A percentile compares a stretch with the other conserved stretches of the same genome.
Evolutionary conservation across 2,329 filamentous ascomycete species (phyloP).

Genomic region (Rhinocladiella mackenziei): DNA sequence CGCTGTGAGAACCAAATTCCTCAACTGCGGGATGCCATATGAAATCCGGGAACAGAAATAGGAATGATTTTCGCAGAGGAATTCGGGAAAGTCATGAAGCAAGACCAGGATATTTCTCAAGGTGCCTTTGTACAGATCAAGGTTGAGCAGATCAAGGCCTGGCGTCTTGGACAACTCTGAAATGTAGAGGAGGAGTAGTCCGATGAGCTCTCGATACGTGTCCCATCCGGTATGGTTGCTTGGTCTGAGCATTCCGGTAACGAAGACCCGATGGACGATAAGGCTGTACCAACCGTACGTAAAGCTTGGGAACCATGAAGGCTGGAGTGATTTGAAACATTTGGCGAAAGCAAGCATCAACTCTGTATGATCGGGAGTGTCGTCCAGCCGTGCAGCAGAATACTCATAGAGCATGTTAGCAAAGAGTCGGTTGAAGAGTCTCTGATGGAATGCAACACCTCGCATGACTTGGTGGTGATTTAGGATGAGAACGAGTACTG

Average conservation of each 20-base stretch:
- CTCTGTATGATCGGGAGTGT: slow-evolving; percentile 60
- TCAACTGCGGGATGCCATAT: slow-evolving; percentile 76
- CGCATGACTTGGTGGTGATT: slow-evolving; percentile 80
- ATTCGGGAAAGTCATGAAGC: slow-evolving; percentile 93
- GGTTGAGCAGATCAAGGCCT: slow-evolving; percentile 64
- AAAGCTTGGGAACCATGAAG: slow-evolving; percentile 74
- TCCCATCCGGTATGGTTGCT: slow-evolving; percentile 70
- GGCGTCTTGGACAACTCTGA: slow-evolving; percentile 74
- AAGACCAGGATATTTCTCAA: slow-evolving; percentile 79
- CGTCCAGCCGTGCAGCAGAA: slow-evolving; percentile 54
- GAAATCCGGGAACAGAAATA: slow-evolving; percentile 77
- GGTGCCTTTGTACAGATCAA: slow-evolving; percentile 79
- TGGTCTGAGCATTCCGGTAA: slow-evolving; percentile 70
- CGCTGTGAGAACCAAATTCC: slow-evolving; percentile 82
- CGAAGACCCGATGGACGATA: slow-evolving; percentile 77
- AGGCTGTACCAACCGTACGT: slow-evolving; percentile 79
- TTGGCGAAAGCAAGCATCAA: slow-evolving; percentile 69
- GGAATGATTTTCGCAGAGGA: slow-evolving; percentile 81
- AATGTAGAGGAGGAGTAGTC: slow-evolving; percentile 67
- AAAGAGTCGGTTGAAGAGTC: slow-evolving; percentile 86
- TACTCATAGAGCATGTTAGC: slow-evolving; percentile 78
- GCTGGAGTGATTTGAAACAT: slow-evolving; percentile 69
- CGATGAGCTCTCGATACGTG: slow-evolving; percentile 68
- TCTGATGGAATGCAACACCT: slow-evolving; percentile 77
- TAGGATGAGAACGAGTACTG: slow-evolving; percentile 73